phyloP scores from a whole-genome alignment of 164 flowering plant genomes.

The Annona cherimola region DNA sequence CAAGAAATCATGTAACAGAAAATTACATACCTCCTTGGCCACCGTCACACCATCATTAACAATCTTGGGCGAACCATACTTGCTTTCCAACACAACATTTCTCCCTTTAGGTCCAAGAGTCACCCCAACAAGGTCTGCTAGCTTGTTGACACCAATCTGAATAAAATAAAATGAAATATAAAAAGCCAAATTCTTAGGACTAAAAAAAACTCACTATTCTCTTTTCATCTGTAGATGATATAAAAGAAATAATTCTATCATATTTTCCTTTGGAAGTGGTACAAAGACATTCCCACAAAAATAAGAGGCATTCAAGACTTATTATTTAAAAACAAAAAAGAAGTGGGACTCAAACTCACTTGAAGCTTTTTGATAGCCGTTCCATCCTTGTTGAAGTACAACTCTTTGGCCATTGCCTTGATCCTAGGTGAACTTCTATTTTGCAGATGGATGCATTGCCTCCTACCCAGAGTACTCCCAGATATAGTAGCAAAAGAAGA shows the following conservation, averaged over 20 bases:
- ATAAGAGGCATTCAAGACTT: neutral
- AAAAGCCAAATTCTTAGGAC: neutral
- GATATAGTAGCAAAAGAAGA: slow-evolving; percentile 62
- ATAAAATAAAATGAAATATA: neutral
- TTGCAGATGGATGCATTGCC: slow-evolving; percentile 27
- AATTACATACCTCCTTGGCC: slow-evolving; percentile 57
- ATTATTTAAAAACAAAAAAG: neutral
- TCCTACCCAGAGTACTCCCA: slow-evolving; percentile 38
- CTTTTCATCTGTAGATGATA: neutral
- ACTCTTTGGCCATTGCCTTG: slow-evolving; percentile 79
- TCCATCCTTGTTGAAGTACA: slow-evolving; percentile 96
- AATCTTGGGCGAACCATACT: slow-evolving; percentile 95
- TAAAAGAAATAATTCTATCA: too few species aligned
- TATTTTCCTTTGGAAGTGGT: neutral
- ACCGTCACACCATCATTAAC: slow-evolving; percentile 98
- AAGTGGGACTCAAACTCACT: slow-evolving; percentile 28
- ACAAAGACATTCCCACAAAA: neutral
- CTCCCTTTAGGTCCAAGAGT: slow-evolving; percentile 99
- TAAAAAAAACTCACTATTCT: neutral
- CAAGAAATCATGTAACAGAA: neutral
- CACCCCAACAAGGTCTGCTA: slow-evolving; percentile 95
- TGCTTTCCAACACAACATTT: slow-evolving; percentile 97
- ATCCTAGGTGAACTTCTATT: slow-evolving; percentile 38
- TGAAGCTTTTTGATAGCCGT: slow-evolving; percentile 82
- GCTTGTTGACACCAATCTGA: slow-evolving; percentile 93